Conservation (phyloP, 2,329 filamentous ascomycete genomes). For the Aspergillus viridinutans region DNA sequence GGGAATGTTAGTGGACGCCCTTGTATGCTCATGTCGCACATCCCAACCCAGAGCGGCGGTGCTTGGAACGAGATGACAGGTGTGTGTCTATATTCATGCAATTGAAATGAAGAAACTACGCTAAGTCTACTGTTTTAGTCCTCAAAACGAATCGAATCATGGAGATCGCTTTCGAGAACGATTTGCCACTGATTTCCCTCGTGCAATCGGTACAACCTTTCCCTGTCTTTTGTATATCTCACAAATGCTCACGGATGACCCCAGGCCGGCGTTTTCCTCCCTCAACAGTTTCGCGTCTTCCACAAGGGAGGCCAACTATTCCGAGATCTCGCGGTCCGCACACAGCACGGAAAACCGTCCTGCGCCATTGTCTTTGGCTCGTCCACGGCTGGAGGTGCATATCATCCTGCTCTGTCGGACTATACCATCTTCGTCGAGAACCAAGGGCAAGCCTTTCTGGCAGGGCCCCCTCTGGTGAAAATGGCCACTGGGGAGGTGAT, state of each 20-base stretch:
- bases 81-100: conserved; percentile 2
- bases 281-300: conserved; percentile 45
- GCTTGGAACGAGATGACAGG: conserved; percentile 44
- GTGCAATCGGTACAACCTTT: conserved; percentile 33
- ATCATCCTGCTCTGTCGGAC: conserved; percentile 40
- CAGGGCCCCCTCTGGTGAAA: conserved; percentile 44
- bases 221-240: too few species aligned
- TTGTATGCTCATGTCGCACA: conserved; percentile 40
- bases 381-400: conserved; percentile 42
- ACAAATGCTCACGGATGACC: neutral
- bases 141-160: conserved; percentile 37
- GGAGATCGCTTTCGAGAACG: conserved; percentile 38
- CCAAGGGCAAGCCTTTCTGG: conserved; percentile 45
- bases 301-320: conserved; percentile 43
- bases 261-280: conserved; percentile 40
- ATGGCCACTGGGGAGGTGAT: conserved; percentile 46
- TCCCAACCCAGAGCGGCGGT: conserved; percentile 41
- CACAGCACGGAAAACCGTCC: conserved; percentile 34
- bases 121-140: conserved; percentile 5
- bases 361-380: conserved; percentile 46
- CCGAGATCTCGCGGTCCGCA: conserved; percentile 38
- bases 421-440: conserved; percentile 43
- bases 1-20: conserved; percentile 34
- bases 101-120: neutral
- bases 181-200: conserved; percentile 37